Evolutionary conservation across 768 basidiomycete species (phyloP).

Genomic region (Lanmaoa pseudosensibilis): DNA sequence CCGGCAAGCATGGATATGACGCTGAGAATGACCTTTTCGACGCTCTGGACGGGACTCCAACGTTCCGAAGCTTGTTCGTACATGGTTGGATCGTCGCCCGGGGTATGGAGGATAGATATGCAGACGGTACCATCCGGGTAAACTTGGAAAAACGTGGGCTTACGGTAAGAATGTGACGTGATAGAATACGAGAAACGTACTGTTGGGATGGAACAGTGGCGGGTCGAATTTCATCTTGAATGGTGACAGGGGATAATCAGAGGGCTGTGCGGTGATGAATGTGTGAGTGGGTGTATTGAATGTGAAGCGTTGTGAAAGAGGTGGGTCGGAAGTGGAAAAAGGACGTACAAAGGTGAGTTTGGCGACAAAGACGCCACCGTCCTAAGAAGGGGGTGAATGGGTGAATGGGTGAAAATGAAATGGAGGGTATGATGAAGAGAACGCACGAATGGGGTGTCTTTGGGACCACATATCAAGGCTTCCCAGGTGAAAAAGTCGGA

Average conservation of each 20-base stretch:
- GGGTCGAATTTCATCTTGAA: constrained; percentile 99
- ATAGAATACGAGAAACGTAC: constrained; percentile 52
- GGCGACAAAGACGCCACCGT: constrained; percentile 93
- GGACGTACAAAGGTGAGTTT: constrained; percentile 83
- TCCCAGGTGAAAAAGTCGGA: constrained; percentile 97
- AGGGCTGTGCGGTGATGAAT: constrained; percentile 43
- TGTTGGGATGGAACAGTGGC: constrained; percentile 95
- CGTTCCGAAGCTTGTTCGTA: constrained; percentile 95
- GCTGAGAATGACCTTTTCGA: constrained; percentile 94
- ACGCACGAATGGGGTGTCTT: constrained; percentile 90
- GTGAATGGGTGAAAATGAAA: no score
- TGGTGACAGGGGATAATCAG: constrained; percentile 94
- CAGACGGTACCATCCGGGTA: constrained; percentile 97
- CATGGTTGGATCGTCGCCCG: constrained; percentile 87
- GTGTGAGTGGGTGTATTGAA: no score
- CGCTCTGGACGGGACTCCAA: constrained; percentile 98
- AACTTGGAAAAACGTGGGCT: constrained; percentile 46
- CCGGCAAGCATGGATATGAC: constrained; percentile 98
- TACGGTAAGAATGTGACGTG: background rate
- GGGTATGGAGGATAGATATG: constrained; percentile 96
- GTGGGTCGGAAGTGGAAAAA: no score
- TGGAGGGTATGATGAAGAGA: no score
- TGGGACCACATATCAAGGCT: constrained; percentile 89
- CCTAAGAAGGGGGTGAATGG: constrained; percentile 42
- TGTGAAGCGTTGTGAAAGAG: no score